Base-by-base conservation (phyloP, 108 stramenopile species). In the Nitzschia sp. region DNA sequence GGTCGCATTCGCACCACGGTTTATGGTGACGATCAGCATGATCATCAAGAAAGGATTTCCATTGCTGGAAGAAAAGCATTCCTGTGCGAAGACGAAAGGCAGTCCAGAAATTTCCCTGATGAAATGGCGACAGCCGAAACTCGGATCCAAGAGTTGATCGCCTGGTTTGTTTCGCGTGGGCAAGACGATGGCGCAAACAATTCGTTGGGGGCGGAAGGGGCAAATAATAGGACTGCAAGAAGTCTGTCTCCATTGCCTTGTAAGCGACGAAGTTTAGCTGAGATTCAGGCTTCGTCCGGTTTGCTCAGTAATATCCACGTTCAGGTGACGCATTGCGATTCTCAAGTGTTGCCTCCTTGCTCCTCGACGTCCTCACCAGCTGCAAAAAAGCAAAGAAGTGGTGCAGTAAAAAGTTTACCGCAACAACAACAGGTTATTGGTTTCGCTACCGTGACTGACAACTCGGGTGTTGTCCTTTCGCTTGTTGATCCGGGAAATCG, bases 401-500 rank as follows among this genome's bases (percentile, higher is more conserved):
- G 45, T 1, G 15, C 17, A 1, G 1, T 26, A 11, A 31, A 47
- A 13, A 3, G n/a, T 22, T 15, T 21, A 22, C 3, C 16, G 35
- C 50, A 52, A 6, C 55, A 26, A 17, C 23, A 30, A 11, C 55
- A 56, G 55, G 26, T 35, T 19, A 21, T 68, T 46, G 66, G 46
- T 11, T 68, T 68, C 50, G 66, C 66, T 1, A 45, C 29, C 31
- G 65, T 75, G 6, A 48, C 54, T 1, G 73, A 75, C 45, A 8
- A 1, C 0, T 16, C 73, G 2, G 73, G 57, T 29, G 25, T 21
- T 29, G 26, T 23, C 23, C 60, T 75, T 66, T 53, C 66, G 17
- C 58, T 75, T 25, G 58, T 75, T 17, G 73, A 75, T 67, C 45
- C 59, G 33, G 46, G 33, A 5, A 46, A 66, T 54, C 19, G 73